Conservation (phyloP, 768 basidiomycete genomes). For the Coprinellus aureogranulatus region DNA sequence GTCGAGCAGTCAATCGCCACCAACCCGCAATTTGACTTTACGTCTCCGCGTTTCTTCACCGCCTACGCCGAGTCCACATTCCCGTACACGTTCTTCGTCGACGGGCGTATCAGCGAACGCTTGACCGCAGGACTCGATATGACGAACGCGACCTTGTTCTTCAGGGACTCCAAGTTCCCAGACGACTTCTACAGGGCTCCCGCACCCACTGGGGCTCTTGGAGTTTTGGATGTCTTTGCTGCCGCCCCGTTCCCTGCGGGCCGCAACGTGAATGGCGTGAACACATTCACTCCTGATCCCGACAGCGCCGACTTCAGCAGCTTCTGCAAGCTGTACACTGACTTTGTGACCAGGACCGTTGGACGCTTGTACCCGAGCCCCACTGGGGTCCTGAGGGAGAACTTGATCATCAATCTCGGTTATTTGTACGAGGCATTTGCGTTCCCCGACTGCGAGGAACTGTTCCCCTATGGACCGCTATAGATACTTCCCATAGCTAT, state of each 20-base stretch:
- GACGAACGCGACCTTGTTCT: conserved; percentile 14
- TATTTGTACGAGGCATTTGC: conserved; percentile 2
- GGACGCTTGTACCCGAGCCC: conserved; percentile 18
- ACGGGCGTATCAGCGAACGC: conserved; percentile 13
- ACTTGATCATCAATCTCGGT: conserved; percentile 12
- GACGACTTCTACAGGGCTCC: conserved; percentile 12
- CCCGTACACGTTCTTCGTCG: conserved; percentile 17
- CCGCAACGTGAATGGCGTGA: conserved; percentile 10
- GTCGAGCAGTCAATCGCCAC: conserved; percentile 19
- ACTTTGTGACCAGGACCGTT: conserved; percentile 16
- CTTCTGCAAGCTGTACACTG: conserved; percentile 15
- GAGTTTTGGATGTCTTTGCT: background rate
- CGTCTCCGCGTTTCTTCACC: conserved; percentile 13
- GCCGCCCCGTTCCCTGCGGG: conserved; percentile 14
- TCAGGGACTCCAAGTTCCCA: conserved; percentile 16
- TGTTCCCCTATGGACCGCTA: conserved; percentile 14
- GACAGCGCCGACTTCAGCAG: conserved; percentile 9
- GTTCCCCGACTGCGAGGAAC: conserved; percentile 7
- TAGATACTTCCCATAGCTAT: no score
- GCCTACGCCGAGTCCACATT: conserved; percentile 14
- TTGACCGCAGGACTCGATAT: conserved; percentile 14
- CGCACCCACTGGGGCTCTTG: conserved; percentile 4
- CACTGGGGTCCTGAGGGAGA: conserved; percentile 10
- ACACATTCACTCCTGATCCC: conserved; percentile 12
- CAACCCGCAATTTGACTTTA: conserved; percentile 17